Base-by-base conservation (phyloP, 1,284 basidiomycete species). In the Agaricales sp. region DNA sequence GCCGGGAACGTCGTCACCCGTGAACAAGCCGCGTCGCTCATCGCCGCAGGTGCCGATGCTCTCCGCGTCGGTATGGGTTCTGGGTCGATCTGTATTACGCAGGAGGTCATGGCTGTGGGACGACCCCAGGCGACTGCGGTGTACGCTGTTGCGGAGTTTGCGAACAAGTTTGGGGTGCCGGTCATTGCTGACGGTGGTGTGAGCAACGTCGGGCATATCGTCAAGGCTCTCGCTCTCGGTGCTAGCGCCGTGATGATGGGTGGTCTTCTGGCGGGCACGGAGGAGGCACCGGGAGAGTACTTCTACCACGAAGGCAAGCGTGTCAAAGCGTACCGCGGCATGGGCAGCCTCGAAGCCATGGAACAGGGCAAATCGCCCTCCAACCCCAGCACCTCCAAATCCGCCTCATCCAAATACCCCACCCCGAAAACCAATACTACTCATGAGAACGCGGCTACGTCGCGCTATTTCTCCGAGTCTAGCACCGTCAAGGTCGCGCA, bases 31-130 rank as follows among this genome's bases (percentile, higher is more conserved):
- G 95, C 96, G 14, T 82, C 76, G 50, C 82, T 99, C 52, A 98
- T 99, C 57, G 84, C 78, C 19, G 95, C 92, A 3, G 96, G 95
- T 51, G 95, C 94, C 4, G 95, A 99, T 59, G 95, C 78, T 37
- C 77, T 99, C 8, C 87, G 92, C 45, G 78, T 99, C 41, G 96
- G 95, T 49, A 99, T 99, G 95, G 95, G 95, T 47, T 92, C 87
- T 13, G 95, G 95, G 16, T 96, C 92, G 11, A 99, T 99, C 63
- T 99, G 95, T 66, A 99, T 99, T 68, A 99, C 95, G 3, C 95
- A 99, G 68, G 95, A 99, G 66, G 91, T 99, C 59, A 99, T 98
- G 90, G 95, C 96, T n/a, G 95, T 98, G 50, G 96, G 95, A 24
- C 83, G 95, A 26, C 96, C 95, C 1, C 95, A 99, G 67, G 95